phyloP scores from a whole-genome alignment of 2,329 filamentous ascomycete species.

The Trichoderma endophyticum region DNA sequence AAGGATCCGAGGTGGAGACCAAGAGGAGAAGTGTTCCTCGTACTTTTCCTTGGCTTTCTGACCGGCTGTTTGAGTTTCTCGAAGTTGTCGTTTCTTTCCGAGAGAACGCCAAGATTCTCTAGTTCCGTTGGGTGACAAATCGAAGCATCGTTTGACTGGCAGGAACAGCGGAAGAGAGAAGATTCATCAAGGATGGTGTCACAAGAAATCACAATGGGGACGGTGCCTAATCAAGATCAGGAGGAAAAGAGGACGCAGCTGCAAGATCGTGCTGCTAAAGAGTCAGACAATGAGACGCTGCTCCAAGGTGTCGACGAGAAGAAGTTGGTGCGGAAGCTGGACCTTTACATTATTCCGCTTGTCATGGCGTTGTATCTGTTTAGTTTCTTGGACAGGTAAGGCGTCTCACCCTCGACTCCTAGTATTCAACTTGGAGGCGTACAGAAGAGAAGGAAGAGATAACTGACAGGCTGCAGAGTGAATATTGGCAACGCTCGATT shows the following conservation, averaged over 20 bases:
- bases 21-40: neutral
- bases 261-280: neutral
- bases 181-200: neutral
- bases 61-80: neutral
- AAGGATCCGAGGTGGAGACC: neutral
- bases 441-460: neutral
- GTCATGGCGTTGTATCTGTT: slow-evolving; percentile 70
- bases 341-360: slow-evolving; percentile 61
- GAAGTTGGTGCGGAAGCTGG: slow-evolving; percentile 62
- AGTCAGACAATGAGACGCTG: neutral
- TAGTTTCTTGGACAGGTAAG: slow-evolving; percentile 67
- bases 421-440: no score
- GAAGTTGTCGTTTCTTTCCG: neutral
- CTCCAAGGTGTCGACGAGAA: slow-evolving; percentile 39
- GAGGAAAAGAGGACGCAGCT: neutral
- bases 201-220: neutral
- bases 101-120: neutral
- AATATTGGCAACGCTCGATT: slow-evolving; percentile 72
- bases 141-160: neutral
- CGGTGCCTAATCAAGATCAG: neutral
- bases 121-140: neutral
- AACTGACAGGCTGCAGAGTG: slow-evolving; percentile 41
- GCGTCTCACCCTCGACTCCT: no score
- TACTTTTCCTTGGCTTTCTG: neutral
- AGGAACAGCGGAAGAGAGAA: neutral